phyloP scores from a whole-genome alignment of 2,329 filamentous ascomycete species.

The Mycosphaerella sp. region DNA sequence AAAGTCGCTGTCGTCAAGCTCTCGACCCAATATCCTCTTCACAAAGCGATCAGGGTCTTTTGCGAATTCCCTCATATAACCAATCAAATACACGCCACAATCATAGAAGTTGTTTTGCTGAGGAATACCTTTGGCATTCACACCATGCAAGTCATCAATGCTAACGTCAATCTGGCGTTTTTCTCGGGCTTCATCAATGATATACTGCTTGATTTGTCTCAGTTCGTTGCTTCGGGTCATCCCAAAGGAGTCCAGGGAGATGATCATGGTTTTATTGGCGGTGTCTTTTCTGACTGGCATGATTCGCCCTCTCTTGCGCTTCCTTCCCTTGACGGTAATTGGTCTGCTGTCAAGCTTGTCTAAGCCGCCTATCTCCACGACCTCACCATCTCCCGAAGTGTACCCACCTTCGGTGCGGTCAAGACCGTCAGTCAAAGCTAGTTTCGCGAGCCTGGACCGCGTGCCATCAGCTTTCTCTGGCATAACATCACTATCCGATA shows the following conservation, averaged over 20 bases:
- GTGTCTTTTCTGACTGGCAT: conserved; percentile 29
- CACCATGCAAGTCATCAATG: conserved; percentile 46
- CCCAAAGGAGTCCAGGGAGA: conserved; percentile 84
- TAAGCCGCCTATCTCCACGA: neutral
- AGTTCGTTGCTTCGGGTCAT: conserved; percentile 57
- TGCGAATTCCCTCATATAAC: conserved; percentile 78
- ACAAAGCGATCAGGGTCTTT: conserved; percentile 66
- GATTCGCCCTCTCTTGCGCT: conserved; percentile 16
- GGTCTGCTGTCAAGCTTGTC: neutral
- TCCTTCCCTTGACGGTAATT: neutral
- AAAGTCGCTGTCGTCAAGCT: conserved; percentile 55
- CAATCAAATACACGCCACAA: conserved; percentile 80
- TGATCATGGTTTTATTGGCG: conserved; percentile 55
- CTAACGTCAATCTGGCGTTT: conserved; percentile 50
- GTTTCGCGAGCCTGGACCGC: neutral
- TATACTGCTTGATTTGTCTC: conserved; percentile 65
- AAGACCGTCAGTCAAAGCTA: neutral
- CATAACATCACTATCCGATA: neutral
- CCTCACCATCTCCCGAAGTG: neutral
- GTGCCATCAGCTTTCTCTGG: neutral
- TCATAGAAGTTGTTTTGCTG: conserved; percentile 78
- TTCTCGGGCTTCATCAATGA: conserved; percentile 63
- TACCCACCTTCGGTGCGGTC: neutral
- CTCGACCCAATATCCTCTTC: conserved; percentile 56
- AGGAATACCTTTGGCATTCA: conserved; percentile 70